These are phyloP conservation scores for Polygonum aviculare DNA, from an alignment of 148 eudicot genomes.

Conservation along the genomic window DNA sequence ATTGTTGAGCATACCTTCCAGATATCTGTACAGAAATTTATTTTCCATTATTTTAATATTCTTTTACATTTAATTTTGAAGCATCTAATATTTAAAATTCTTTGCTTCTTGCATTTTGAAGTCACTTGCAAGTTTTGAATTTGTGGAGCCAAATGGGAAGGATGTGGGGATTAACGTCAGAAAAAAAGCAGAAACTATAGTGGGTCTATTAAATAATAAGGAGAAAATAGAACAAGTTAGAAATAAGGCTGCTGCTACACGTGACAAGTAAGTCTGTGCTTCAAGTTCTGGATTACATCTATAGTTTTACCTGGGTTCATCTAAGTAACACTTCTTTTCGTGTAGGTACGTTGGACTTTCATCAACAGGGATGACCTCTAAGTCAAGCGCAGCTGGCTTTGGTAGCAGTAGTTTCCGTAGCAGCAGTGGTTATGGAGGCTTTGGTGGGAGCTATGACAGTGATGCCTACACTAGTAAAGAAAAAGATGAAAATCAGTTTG, in stretches of 20 bases:
- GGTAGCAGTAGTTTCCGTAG: conserved; percentile 45
- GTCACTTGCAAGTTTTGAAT: conserved; percentile 82
- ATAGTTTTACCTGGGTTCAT: not conserved
- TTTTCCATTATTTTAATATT: not conserved
- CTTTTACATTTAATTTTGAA: not conserved
- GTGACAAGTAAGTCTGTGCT: conserved; percentile 67
- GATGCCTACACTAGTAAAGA: conserved; percentile 43
- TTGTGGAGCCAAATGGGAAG: conserved; percentile 85
- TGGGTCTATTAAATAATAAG: conserved; percentile 68
- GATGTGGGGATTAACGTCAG: conserved; percentile 94
- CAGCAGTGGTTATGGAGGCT: conserved; percentile 68
- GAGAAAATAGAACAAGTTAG: conserved; percentile 89
- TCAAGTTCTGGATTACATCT: not conserved
- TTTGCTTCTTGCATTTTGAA: conserved; percentile 23
- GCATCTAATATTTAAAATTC: not conserved
- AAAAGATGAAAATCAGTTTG: conserved; percentile 43
- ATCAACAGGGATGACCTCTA: conserved; percentile 72
- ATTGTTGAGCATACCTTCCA: conserved; percentile 91
- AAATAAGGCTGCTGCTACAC: conserved; percentile 81
- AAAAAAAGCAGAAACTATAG: conserved; percentile 89
- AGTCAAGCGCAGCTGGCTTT: conserved; percentile 60
- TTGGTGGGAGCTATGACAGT: conserved; percentile 44
- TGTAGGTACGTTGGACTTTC: conserved; percentile 89
- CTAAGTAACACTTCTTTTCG: conserved; percentile 1
- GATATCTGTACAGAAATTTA: conserved; percentile 58